Percentiles rank a stretch among this genome's conserved stretches.
phyloP scores from a whole-genome alignment of 2,329 filamentous ascomycete genomes.

The Fusarium sterilihyphosum region DNA sequence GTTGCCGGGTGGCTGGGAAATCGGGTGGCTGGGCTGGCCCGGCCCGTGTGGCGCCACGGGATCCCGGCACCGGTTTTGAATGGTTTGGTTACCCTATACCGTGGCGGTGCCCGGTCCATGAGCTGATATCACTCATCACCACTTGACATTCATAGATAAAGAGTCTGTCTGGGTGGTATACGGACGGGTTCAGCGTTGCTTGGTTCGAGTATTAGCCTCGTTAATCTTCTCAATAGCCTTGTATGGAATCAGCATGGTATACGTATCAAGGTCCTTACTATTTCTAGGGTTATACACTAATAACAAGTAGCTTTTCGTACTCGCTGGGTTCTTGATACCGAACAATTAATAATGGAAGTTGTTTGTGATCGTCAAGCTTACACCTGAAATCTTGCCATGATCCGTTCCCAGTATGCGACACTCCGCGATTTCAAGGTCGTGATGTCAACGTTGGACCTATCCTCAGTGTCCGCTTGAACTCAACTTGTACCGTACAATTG shows the following conservation, averaged over 20 bases:
- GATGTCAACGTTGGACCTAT: not conserved
- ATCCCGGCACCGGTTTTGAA: not conserved
- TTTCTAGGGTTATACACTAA: not conserved
- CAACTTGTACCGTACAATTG: not conserved
- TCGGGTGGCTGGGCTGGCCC: conserved; percentile 16
- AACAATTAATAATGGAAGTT: not conserved
- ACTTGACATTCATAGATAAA: not conserved
- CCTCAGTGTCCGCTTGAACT: not conserved
- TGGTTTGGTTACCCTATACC: not conserved
- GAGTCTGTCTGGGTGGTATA: not conserved
- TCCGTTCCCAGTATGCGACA: not conserved
- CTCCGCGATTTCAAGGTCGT: not conserved
- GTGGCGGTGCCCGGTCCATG: too few species aligned
- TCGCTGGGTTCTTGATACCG: not conserved
- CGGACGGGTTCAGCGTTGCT: not conserved
- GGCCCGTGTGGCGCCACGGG: not conserved
- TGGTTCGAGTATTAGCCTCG: not conserved
- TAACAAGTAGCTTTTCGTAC: not conserved
- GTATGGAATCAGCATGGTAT: not conserved
- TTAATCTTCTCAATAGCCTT: not conserved
- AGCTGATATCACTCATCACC: not conserved
- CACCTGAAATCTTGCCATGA: not conserved
- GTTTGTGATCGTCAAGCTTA: not conserved
- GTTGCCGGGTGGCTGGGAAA: conserved; percentile 21
- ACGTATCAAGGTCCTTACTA: not conserved